Evolutionary conservation across 257 asterid species (phyloP).

Genomic region (Nicotiana knightiana): DNA sequence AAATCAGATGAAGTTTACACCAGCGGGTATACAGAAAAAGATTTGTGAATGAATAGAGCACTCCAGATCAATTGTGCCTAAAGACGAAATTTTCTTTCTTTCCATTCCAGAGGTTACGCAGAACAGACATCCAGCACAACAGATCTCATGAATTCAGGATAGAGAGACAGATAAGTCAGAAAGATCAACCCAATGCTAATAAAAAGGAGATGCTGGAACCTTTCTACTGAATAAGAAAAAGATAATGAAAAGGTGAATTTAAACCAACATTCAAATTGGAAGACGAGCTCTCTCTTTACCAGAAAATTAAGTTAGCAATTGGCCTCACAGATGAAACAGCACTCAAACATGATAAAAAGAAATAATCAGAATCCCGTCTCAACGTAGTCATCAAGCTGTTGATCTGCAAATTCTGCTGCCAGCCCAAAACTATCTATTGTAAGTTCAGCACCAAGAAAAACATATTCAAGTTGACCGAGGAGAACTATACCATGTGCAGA

Average conservation of each 20-base stretch:
- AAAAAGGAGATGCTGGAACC: not conserved
- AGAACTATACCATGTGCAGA: not conserved
- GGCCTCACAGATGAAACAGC: not conserved
- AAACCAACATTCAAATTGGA: not conserved
- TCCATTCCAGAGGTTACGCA: not conserved
- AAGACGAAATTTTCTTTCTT: not conserved
- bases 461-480: not conserved
- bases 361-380: not conserved
- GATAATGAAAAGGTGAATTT: not conserved
- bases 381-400: not conserved
- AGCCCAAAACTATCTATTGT: not conserved
- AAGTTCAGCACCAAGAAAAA: not conserved
- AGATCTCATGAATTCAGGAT: not conserved
- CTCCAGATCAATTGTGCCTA: not conserved
- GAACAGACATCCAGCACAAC: not conserved
- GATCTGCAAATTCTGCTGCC: not conserved
- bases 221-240: not conserved
- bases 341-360: not conserved
- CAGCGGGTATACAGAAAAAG: not conserved
- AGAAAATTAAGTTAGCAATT: not conserved
- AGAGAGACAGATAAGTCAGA: not conserved
- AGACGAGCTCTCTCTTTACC: not conserved
- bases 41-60: not conserved
- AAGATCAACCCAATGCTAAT: not conserved
- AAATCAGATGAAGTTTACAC: not conserved